Percentiles rank a stretch among this genome's conserved stretches.
phyloP scores from a whole-genome alignment of 2,329 filamentous ascomycete species.

The Neonectria punicea region DNA sequence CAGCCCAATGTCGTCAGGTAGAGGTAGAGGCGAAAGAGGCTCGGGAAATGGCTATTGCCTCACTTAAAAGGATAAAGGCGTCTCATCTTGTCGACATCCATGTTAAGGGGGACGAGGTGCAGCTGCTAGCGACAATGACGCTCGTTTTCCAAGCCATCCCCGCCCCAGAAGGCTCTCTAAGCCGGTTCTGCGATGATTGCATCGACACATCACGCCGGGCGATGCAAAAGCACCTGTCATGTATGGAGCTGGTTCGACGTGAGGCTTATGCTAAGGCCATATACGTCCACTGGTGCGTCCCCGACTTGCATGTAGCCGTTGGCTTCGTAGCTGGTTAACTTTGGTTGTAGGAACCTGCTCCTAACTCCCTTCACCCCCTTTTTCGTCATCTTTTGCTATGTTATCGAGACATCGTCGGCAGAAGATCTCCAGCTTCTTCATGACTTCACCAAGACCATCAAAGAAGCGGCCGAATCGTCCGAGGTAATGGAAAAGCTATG shows the following conservation, averaged over 20 bases:
- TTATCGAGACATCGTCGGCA: constrained; percentile 64
- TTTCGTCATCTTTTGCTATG: constrained; percentile 68
- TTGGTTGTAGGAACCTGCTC: constrained; percentile 59
- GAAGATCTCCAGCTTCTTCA: constrained; percentile 65
- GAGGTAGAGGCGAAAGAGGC: constrained; percentile 50
- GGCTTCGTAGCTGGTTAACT: constrained; percentile 21
- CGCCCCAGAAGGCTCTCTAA: constrained; percentile 52
- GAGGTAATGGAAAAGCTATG: constrained; percentile 70
- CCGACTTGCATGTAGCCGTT: background rate
- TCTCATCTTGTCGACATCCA: constrained; percentile 56
- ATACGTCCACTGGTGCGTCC: constrained; percentile 63
- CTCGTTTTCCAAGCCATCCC: constrained; percentile 65
- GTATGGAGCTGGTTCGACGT: constrained; percentile 55
- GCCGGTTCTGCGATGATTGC: constrained; percentile 60
- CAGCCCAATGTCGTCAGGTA: constrained; percentile 50
- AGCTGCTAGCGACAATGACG: constrained; percentile 59
- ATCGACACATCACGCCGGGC: constrained; percentile 61
- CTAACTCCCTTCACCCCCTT: constrained; percentile 69
- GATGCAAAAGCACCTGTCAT: constrained; percentile 57
- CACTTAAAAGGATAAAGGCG: constrained; percentile 51
- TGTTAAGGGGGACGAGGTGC: constrained; percentile 59
- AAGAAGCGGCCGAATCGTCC: constrained; percentile 61
- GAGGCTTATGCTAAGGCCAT: constrained; percentile 56
- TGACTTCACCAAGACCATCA: constrained; percentile 66
- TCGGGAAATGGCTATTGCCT: constrained; percentile 49